A percentile compares a stretch with the other conserved stretches of the same genome.
These are phyloP conservation scores for Cutaneotrichosporon spelunceum DNA, from an alignment of 1,284 basidiomycete species.

Conservation along the genomic window DNA sequence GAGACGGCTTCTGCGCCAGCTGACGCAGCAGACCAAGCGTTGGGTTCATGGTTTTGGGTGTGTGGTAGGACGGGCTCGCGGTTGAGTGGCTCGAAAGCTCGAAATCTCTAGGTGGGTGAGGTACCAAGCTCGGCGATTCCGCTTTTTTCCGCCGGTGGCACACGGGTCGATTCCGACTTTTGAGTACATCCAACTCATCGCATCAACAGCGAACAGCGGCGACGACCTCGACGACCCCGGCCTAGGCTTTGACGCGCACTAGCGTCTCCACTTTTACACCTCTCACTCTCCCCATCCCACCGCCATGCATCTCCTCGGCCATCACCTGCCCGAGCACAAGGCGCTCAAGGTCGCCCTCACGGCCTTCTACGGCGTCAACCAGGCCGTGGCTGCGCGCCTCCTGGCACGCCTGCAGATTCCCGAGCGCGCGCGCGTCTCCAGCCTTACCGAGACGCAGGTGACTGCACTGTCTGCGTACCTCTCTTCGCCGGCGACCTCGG, in stretches of 20 bases:
- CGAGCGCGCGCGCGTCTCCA: constrained; percentile 47
- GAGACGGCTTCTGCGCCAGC: not conserved
- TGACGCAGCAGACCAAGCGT: constrained; percentile 1
- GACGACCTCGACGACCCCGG: not conserved
- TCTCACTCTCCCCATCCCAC: not conserved
- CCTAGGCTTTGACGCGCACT: not conserved
- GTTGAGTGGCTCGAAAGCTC: not conserved
- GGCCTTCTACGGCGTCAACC: constrained; percentile 56
- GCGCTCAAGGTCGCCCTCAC: constrained; percentile 55
- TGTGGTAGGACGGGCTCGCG: not conserved
- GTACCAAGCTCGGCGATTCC: not conserved
- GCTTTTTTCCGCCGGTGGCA: constrained; percentile 13
- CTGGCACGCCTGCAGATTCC: constrained; percentile 57
- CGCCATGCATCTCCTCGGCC: constrained; percentile 54
- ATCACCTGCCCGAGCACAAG: constrained; percentile 54
- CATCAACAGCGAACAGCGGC: not conserved
- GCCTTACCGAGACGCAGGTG: constrained; percentile 56
- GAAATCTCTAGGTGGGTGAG: not conserved
- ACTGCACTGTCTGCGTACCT: constrained; percentile 57
- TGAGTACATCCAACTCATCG: constrained; percentile 5
- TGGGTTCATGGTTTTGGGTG: constrained; percentile 1
- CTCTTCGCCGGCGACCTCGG: constrained; percentile 53
- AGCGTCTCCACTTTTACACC: not conserved
- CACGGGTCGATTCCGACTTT: constrained; percentile 16
- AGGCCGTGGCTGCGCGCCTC: constrained; percentile 52